Conservation (phyloP, 116 monocot species). For the Iris pallida region DNA sequence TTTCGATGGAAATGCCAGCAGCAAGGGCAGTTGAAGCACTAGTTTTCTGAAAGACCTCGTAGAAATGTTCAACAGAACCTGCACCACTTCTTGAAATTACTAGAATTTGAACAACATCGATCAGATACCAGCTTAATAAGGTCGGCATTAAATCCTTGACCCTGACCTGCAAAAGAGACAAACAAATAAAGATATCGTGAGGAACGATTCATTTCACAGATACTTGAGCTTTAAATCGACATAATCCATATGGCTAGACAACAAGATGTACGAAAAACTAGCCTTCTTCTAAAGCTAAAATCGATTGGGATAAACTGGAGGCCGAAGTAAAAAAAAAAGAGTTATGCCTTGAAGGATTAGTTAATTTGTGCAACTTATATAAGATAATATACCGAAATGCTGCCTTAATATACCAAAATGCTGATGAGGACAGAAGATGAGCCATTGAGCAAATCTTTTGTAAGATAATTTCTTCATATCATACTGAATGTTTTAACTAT, state of each 20-base stretch:
- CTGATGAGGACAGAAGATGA: too few relatives aligned
- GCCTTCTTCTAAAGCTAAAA: too few relatives aligned
- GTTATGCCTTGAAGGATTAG: too few relatives aligned
- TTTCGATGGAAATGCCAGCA: slow-evolving; percentile 97
- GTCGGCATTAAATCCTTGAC: slow-evolving; percentile 86
- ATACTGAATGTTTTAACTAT: too few relatives aligned
- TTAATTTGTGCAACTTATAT: too few relatives aligned
- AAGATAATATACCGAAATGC: too few relatives aligned
- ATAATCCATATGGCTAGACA: background rate
- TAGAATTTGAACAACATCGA: slow-evolving; percentile 83
- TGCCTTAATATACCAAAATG: too few relatives aligned
- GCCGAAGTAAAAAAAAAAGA: too few relatives aligned
- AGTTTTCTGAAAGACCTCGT: slow-evolving; percentile 85
- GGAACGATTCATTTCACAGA: background rate
- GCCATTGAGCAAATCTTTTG: too few relatives aligned
- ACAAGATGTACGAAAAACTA: background rate
- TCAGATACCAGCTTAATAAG: slow-evolving; percentile 79
- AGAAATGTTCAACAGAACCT: slow-evolving; percentile 80
- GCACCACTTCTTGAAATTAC: slow-evolving; percentile 99
- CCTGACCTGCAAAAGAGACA: slow-evolving; percentile 66
- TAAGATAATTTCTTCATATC: too few relatives aligned
- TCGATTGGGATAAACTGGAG: too few relatives aligned
- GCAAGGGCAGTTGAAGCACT: slow-evolving; percentile 97
- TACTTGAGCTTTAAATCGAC: background rate
- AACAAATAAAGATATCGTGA: background rate